These are phyloP conservation scores for Ceratobasidium sp. DNA, from an alignment of 1,284 basidiomycete genomes.

Conservation along the genomic window DNA sequence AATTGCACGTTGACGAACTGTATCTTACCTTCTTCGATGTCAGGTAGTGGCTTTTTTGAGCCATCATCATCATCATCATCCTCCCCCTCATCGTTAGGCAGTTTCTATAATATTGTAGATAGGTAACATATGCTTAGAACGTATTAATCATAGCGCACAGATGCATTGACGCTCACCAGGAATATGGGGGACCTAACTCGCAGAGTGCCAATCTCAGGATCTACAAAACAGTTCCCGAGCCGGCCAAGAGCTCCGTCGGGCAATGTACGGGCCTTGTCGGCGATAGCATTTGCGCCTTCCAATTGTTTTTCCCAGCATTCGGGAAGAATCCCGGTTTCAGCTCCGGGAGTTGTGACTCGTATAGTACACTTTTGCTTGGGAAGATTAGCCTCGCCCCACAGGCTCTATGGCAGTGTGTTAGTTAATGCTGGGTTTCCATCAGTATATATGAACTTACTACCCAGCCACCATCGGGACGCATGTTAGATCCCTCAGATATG, in stretches of 20 bases:
- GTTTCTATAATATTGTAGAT: too few species aligned
- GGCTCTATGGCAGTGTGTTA: background rate
- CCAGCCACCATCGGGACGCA: background rate
- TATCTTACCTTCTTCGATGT: too few species aligned
- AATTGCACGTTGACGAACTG: too few species aligned
- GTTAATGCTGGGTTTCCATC: too few species aligned
- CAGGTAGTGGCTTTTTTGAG: too few species aligned
- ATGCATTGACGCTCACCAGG: too few species aligned
- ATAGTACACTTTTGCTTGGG: background rate
- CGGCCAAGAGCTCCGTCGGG: background rate
- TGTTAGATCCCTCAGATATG: background rate
- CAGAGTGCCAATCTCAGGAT: background rate
- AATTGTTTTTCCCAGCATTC: background rate
- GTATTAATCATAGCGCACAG: too few species aligned
- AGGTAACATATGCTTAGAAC: too few species aligned
- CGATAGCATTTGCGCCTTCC: background rate
- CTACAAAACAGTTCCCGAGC: background rate
- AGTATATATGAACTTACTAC: background rate
- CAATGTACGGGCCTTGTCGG: background rate
- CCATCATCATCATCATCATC: too few species aligned
- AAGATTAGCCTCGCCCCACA: conserved; percentile 1
- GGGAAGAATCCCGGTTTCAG: background rate
- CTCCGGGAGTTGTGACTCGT: background rate
- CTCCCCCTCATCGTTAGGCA: too few species aligned
- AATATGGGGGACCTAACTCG: background rate